Evolutionary conservation across 176 grass and related monocot species (phyloP).

Genomic region (Microstegium vimineum): DNA sequence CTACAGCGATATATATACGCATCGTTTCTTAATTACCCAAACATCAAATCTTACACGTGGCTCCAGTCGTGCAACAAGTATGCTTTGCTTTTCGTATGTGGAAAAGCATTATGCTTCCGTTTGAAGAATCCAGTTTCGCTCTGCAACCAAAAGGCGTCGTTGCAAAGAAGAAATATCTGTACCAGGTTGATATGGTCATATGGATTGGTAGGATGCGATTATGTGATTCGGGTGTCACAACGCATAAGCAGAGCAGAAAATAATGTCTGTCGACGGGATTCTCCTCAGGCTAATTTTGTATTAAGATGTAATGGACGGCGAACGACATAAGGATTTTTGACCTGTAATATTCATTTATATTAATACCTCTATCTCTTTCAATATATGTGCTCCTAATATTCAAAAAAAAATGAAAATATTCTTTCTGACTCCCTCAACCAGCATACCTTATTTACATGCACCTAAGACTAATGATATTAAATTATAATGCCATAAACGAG

Average conservation of each 20-base stretch:
- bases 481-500: no score
- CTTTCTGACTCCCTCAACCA: no score
- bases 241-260: background rate
- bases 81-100: background rate
- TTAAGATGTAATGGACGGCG: no score
- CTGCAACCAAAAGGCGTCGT: background rate
- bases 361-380: no score
- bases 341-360: no score
- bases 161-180: background rate
- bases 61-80: background rate
- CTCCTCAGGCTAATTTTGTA: no score
- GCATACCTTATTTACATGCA: no score
- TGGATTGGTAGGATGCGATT: background rate
- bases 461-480: no score
- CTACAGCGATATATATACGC: background rate
- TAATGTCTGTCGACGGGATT: background rate
- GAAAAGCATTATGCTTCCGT: background rate
- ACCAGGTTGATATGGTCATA: background rate
- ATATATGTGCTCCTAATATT: no score
- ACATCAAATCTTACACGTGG: constrained; percentile 5
- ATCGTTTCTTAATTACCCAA: background rate
- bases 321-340: no score
- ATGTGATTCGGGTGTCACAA: background rate
- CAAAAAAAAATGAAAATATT: no score
- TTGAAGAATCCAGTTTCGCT: background rate